Evolutionary conservation across 805 yeast species (phyloP).

Genomic region (Candida pseudoglaebosa): DNA sequence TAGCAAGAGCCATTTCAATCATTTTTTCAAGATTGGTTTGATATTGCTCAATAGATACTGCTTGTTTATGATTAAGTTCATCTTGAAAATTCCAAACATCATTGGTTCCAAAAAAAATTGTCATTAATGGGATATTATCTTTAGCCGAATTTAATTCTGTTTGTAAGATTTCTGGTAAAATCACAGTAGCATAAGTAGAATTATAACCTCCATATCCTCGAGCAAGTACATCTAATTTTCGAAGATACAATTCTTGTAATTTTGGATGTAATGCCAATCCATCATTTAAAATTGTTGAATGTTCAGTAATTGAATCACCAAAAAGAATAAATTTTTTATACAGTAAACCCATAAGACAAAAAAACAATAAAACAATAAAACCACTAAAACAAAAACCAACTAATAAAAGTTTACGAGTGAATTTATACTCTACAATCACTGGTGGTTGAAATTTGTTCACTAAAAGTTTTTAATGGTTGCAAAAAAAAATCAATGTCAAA

Average conservation of each 20-base stretch:
- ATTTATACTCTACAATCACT: too few species aligned
- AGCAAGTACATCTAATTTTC: constrained; percentile 64
- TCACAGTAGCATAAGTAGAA: constrained; percentile 49
- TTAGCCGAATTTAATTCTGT: constrained; percentile 24
- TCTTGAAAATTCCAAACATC: constrained; percentile 38
- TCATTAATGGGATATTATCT: constrained; percentile 39
- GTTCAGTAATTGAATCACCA: constrained; percentile 72
- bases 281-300: constrained; percentile 32
- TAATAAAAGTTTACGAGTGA: too few species aligned
- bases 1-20: constrained; percentile 33
- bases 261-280: constrained; percentile 51
- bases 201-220: constrained; percentile 81
- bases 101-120: constrained; percentile 78
- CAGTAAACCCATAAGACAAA: not conserved
- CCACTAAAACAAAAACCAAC: too few species aligned
- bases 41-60: constrained; percentile 51
- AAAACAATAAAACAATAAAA: not conserved
- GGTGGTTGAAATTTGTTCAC: too few species aligned
- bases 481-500: too few species aligned
- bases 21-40: constrained; percentile 44
- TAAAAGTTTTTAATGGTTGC: too few species aligned
- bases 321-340: constrained; percentile 51
- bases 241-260: constrained; percentile 43
- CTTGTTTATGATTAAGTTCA: constrained; percentile 21
- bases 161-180: constrained; percentile 43